Conservation (phyloP, 345 rosid species). For the Aegle marmelos region DNA sequence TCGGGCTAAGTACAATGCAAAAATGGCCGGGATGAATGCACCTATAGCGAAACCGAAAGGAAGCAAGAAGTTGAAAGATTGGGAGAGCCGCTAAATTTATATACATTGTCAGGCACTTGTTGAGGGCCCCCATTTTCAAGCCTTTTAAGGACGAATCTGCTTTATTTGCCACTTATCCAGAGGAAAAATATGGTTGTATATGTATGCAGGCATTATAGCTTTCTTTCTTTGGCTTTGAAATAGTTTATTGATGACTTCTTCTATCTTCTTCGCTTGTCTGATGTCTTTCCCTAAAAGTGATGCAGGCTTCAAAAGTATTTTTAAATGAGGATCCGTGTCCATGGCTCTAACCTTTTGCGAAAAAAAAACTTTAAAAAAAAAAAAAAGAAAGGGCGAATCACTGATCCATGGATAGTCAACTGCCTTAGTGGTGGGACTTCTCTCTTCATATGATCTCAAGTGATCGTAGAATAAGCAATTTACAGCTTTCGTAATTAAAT, state of each 20-base stretch:
- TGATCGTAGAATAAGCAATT: not conserved
- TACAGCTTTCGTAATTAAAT: too few relatives aligned
- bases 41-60: constrained; percentile 68
- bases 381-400: not conserved
- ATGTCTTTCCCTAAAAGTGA: not conserved
- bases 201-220: not conserved
- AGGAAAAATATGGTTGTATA: not conserved
- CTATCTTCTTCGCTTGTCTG: too few relatives aligned
- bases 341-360: not conserved
- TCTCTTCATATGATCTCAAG: not conserved
- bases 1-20: constrained; percentile 67
- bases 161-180: not conserved
- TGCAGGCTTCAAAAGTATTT: not conserved
- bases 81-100: not conserved
- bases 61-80: constrained; percentile 45
- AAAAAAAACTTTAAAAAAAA: too few relatives aligned
- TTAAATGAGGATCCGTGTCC: not conserved
- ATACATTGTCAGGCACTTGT: not conserved
- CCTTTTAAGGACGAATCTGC: not conserved
- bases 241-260: not conserved
- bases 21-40: constrained; percentile 73
- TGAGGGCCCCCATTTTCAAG: not conserved
- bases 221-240: not conserved
- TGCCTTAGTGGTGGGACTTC: not conserved
- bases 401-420: too few relatives aligned